Evolutionary conservation across 352 stramenopile genomes (phyloP), one percentile per base, ranked within the genome.

Genomic region (Globisporangium sylvaticum): DNA sequence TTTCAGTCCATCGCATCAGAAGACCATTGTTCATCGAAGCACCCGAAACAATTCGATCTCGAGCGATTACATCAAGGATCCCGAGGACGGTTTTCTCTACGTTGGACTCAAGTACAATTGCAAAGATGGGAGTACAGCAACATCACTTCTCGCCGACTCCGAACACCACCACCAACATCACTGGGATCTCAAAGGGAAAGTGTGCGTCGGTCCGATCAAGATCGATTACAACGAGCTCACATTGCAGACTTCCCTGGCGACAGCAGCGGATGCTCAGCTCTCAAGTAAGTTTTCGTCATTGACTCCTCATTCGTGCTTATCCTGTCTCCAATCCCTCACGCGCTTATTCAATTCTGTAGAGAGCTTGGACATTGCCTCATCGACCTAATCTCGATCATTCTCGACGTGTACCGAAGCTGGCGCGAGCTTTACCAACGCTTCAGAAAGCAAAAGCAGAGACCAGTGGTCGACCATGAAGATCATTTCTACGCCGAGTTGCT

Each of bases 61-160:
- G 29, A 87, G 72, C 46, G 79, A 89, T 50, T 90, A 89, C 69
- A 94, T 92, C 34, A 76, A 74, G 18, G 77, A 87, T 29, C 74
- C 71, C 0, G 74, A 77, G 61, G 84, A 94, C 58, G 83, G 85
- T 10, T 94, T 88, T 55, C 69, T 92, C 15, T 94, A 92, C 65
- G 25, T 90, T 46, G 85, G 85, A 4, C 53, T 92, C 42, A 89
- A 82, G 56, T 92, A 91, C 68, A 83, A 81, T 31, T 70, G 69
- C 50, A 74, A 70, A 29, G 54, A 67, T 25, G 24, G 15, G 15
- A 48, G 39, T 9, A 48, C 39, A 9, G 15, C 39, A 48, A 4
- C 39, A 50, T 64, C 9, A 68, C 69, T 39, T 56, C 62, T 3
- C 46, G 61, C 31, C 39, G 54, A 55, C 68, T 65, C 5, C 53